These are phyloP conservation scores for Triangularia setosa DNA, from an alignment of 2,329 filamentous ascomycete genomes.

Conservation along the genomic window DNA sequence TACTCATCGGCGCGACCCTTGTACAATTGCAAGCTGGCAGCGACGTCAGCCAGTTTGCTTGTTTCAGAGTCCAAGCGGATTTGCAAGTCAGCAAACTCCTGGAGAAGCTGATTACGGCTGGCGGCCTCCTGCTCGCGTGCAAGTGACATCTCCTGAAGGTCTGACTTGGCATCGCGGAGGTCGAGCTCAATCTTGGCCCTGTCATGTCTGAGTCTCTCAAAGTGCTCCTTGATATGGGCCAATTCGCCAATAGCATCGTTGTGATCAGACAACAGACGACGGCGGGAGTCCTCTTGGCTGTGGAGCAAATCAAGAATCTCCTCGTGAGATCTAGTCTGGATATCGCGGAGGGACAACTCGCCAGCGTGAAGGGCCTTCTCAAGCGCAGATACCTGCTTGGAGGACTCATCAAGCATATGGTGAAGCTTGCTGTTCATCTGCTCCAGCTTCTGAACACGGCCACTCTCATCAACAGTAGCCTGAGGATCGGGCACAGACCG, in stretches of 20 bases:
- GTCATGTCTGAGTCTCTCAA: slow-evolving; percentile 80
- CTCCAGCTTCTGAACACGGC: slow-evolving; percentile 86
- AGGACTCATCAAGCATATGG: slow-evolving; percentile 90
- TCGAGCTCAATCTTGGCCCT: slow-evolving; percentile 80
- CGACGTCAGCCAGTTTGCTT: slow-evolving; percentile 79
- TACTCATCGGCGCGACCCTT: slow-evolving; percentile 93
- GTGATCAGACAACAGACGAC: slow-evolving; percentile 76
- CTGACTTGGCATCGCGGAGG: slow-evolving; percentile 75
- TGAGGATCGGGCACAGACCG: slow-evolving; percentile 61
- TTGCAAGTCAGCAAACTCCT: slow-evolving; percentile 91
- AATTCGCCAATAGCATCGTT: slow-evolving; percentile 83
- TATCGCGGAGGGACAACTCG: slow-evolving; percentile 82
- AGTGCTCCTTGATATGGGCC: slow-evolving; percentile 78
- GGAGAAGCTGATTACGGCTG: slow-evolving; percentile 82
- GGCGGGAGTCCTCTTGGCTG: slow-evolving; percentile 84
- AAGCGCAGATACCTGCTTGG: slow-evolving; percentile 83
- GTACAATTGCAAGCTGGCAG: slow-evolving; percentile 80
- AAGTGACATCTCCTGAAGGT: slow-evolving; percentile 73
- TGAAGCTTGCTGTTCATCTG: slow-evolving; percentile 87
- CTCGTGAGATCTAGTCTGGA: slow-evolving; percentile 90
- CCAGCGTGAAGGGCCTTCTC: slow-evolving; percentile 85
- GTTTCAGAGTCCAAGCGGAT: slow-evolving; percentile 87
- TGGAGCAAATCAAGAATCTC: slow-evolving; percentile 91
- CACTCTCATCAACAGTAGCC: slow-evolving; percentile 64
- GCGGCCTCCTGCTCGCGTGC: slow-evolving; percentile 82